Conservation (phyloP, 345 rosid species). For the Dovyalis caffra region DNA sequence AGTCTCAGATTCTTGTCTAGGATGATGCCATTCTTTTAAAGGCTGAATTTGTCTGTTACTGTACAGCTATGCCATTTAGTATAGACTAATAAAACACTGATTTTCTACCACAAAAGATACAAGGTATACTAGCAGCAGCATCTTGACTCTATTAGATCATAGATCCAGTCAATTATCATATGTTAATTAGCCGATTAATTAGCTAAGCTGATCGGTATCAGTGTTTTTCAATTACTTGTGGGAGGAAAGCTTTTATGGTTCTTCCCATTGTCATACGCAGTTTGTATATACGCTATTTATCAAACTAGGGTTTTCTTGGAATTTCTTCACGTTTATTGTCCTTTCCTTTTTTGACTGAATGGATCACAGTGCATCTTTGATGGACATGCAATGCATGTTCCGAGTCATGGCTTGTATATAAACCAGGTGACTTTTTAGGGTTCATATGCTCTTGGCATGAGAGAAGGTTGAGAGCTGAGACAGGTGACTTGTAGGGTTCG, state of each 20-base stretch:
- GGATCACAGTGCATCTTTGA: no score
- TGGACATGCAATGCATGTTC: no score
- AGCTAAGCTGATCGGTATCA: not conserved
- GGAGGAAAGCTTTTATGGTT: not conserved
- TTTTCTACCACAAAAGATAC: not conserved
- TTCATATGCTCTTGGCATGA: no score
- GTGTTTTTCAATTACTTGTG: not conserved
- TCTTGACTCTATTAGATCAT: not conserved
- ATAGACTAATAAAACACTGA: not conserved
- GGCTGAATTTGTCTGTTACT: constrained; percentile 10
- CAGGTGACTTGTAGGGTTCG: no score
- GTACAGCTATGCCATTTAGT: constrained; percentile 28
- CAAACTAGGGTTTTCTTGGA: not conserved
- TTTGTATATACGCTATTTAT: not conserved
- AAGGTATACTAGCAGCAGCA: not conserved
- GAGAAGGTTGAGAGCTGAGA: no score
- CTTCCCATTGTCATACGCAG: not conserved
- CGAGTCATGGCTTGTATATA: rapidly evolving
- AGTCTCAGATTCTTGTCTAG: constrained; percentile 83
- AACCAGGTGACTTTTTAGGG: no score
- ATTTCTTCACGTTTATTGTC: not conserved
- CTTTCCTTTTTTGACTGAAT: not conserved
- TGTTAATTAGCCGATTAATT: not conserved
- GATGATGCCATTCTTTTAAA: constrained; percentile 3
- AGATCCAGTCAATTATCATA: constrained; percentile 1